Base-by-base conservation (phyloP, 176 grass and related monocot species). In the Cymbopogon citratus region DNA sequence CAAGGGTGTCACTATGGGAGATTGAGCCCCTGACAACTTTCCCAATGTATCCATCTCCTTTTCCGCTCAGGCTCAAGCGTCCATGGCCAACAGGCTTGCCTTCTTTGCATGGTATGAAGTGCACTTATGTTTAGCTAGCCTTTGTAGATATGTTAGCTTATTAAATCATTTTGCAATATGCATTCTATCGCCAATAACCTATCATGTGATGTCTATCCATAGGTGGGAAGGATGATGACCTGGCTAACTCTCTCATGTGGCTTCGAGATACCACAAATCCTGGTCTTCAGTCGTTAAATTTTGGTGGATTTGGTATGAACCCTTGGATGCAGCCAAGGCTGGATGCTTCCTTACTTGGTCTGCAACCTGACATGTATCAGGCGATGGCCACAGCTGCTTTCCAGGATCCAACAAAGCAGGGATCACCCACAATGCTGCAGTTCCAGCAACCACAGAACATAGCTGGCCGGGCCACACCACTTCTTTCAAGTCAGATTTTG, bases 11-110 rank as follows among this genome's bases (percentile, higher is more conserved):
- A 43, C 91, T 96, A 43, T 96, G 97, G 93, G 93, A 99, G 81
- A 99, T 99, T 83, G 97, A 99, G 65, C 97, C 95, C 39, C 82
- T 98, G 59, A 98, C 95, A 82, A 98, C 95, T 84, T 98, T 98
- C 76, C 95, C 95, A 43, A 98, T 98, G 90, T 98, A 98, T 54
- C 90, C 92, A 64, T 89, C 92, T 81, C 95, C 92, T 71, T 98
- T 98, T 86, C 91, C 88, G 9, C 92, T 98, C 39, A 94, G 95
- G 69, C 90, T 99, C 68, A 99, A 99, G 89, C 96, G 92, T 51
- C 96, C 92, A n/a, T 99, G 96, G 96, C 96, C 96, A 61, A 85
- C 89, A 52, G 92, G 91, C 81, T 83, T 99, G 74, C 96, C 97
- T 78, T 99, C 91, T 70, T 82, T 96, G 14, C 80, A 90, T 77